Percentiles rank a stretch among this genome's conserved stretches.
Evolutionary conservation across 495 filamentous ascomycete genomes (phyloP).

Genomic region (Diplogelasinospora grovesii): DNA sequence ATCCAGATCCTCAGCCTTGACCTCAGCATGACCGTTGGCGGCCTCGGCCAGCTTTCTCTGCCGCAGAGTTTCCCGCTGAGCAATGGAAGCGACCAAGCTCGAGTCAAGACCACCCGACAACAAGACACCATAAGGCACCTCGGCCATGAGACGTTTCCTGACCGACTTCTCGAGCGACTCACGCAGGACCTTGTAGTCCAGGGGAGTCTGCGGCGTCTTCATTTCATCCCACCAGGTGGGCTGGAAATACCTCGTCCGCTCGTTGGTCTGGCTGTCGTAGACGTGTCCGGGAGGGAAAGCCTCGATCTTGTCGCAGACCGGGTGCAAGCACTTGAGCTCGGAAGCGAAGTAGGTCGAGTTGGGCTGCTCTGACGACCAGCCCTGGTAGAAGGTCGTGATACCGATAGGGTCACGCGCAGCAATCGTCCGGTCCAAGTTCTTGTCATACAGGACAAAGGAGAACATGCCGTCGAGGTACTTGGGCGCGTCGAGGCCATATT

Average conservation of each 20-base stretch:
- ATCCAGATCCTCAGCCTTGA: conserved; percentile 40
- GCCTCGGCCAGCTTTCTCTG: conserved; percentile 54
- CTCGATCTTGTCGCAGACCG: conserved; percentile 92
- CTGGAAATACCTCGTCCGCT: conserved; percentile 78
- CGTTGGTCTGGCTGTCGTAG: conserved; percentile 84
- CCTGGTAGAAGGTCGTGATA: conserved; percentile 95
- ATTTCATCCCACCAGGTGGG: conserved; percentile 87
- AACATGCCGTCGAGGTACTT: conserved; percentile 99
- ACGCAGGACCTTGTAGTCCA: conserved; percentile 75
- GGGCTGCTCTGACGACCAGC: conserved; percentile 75
- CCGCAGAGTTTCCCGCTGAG: conserved; percentile 80
- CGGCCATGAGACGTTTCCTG: conserved; percentile 94
- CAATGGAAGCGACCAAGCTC: conserved; percentile 89
- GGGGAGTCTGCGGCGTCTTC: conserved; percentile 66
- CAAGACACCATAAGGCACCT: conserved; percentile 95
- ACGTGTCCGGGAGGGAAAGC: conserved; percentile 92
- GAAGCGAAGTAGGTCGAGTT: conserved; percentile 90
- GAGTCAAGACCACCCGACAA: conserved; percentile 95
- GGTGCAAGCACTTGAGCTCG: conserved; percentile 87
- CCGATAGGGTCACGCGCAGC: conserved; percentile 95
- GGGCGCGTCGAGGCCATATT: conserved; percentile 87
- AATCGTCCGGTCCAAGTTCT: conserved; percentile 79
- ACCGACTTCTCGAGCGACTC: conserved; percentile 83
- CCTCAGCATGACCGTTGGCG: conserved; percentile 37
- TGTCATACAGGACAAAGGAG: conserved; percentile 96